Base-by-base conservation (phyloP, 2,329 filamentous ascomycete genomes). In the Coniochaeta sp. region DNA sequence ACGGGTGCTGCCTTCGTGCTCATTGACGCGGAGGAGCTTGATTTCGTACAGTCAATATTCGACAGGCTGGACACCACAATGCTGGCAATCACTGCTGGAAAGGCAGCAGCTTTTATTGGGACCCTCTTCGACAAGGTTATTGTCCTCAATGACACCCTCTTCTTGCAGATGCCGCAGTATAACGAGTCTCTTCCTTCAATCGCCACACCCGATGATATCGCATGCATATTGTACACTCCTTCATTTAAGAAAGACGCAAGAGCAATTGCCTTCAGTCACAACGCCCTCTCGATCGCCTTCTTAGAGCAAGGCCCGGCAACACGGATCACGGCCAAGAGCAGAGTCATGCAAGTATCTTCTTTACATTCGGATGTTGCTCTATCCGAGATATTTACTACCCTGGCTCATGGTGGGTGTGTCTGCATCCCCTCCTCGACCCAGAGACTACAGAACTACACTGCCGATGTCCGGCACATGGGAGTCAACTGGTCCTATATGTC, bases 181-280 rank as follows among this genome's bases (percentile, higher is more conserved):
- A 64, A 63, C 34, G 62, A 65, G 33, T 61, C 67, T 7, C 40
- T 70, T 28, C 67, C 66, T 1, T 68, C 69, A 9, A 68, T 66
- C 61, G 63, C 64, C 4, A 56, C 72, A 0, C 74, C 78, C 0
- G 73, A 79, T 24, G 78, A 81, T 26, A 76, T 78, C 1, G 85
- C 86, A 0, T 89, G 86, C 66, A 77, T 86, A 3, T 79, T 89
- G 5, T 85, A 88, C 62, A 82, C 81, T 0, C 81, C 81, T 2
- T 81, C 82, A 0, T 82, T 81, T 0, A 81, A 82, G 34, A 36
- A 36, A 36, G 34, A 1, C 80, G 79, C 57, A 79, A 84, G 85
- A 61, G 86, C 84, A 1, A 81, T 86, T 14, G 82, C 87, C 19
- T 83, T 88, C 62, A 82, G 82, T 8, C 87, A 90, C 65, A 74